These are phyloP conservation scores for Populus hybrid DNA, from an alignment of 441 rosid genomes.

Conservation along the genomic window DNA sequence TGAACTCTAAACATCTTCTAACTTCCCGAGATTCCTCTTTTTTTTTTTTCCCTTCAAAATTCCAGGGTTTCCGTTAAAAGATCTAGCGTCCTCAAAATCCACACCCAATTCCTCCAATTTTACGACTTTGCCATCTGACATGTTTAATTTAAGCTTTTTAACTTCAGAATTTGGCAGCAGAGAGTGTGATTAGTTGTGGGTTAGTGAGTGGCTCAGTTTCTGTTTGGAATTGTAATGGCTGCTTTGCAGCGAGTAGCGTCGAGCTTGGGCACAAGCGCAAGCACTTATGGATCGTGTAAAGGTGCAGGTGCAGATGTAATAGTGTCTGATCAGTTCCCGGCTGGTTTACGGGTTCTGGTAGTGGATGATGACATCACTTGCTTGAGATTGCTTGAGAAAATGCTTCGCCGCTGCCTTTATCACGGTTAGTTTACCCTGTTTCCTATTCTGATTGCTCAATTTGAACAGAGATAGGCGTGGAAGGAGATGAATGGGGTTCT, in stretches of 20 bases:
- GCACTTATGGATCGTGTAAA: slow-evolving; percentile 18
- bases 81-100: neutral
- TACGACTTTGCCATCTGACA: neutral
- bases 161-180: neutral
- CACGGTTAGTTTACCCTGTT: slow-evolving; percentile 31
- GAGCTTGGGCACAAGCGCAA: slow-evolving; percentile 19
- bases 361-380: slow-evolving; percentile 75
- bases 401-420: slow-evolving; percentile 65
- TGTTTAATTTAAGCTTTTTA: slow-evolving; percentile 1
- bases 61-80: neutral
- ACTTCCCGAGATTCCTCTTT: slow-evolving; percentile 2
- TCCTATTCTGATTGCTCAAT: neutral
- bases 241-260: slow-evolving; percentile 35
- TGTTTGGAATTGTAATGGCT: slow-evolving; percentile 19
- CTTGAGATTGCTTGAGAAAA: slow-evolving; percentile 54
- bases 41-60: neutral
- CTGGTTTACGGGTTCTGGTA: slow-evolving; percentile 66
- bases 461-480: neutral
- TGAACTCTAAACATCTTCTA: neutral
- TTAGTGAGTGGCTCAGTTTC: neutral
- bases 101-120: neutral
- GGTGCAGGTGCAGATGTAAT: slow-evolving; percentile 12
- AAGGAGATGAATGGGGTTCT: neutral
- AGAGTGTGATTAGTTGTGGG: neutral
- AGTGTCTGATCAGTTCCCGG: slow-evolving; percentile 55